Percentiles rank a stretch among this genome's conserved stretches.
Evolutionary conservation across 495 filamentous ascomycete species (phyloP).

Genomic region (Penicillium macrosclerotiorum): DNA sequence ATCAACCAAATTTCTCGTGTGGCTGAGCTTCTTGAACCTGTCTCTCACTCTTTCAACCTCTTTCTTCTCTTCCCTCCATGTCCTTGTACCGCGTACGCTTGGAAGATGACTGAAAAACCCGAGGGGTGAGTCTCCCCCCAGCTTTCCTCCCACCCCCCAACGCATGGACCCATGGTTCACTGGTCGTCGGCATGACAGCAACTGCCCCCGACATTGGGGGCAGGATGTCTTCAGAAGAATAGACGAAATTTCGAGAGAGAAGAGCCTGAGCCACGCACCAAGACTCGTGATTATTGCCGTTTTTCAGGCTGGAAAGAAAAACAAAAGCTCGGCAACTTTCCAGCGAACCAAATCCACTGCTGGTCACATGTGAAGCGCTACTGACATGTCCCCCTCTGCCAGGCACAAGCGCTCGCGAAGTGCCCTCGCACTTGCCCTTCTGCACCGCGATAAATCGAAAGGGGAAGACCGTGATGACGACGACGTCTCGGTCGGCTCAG

Average conservation of each 20-base stretch:
- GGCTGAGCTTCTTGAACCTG: too few relatives aligned
- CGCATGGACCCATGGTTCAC: conserved; percentile 20
- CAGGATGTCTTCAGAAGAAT: too few relatives aligned
- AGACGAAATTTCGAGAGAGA: too few relatives aligned
- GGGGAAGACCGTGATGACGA: conserved; percentile 32
- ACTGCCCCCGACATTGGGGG: too few relatives aligned
- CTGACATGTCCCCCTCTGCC: conserved; percentile 23
- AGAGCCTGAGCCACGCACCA: too few relatives aligned
- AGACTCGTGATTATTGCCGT: too few relatives aligned
- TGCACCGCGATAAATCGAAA: conserved; percentile 51
- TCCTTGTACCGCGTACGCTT: not conserved
- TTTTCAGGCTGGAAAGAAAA: too few relatives aligned
- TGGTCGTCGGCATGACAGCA: conserved; percentile 6
- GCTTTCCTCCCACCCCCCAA: not conserved
- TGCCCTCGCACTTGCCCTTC: conserved; percentile 48
- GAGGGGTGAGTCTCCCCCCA: conserved; percentile 23
- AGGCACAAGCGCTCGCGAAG: conserved; percentile 58
- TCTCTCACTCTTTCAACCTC: not conserved
- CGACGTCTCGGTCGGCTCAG: conserved; percentile 28
- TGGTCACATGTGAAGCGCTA: conserved; percentile 17
- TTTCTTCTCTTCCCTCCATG: not conserved
- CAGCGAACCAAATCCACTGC: conserved; percentile 2
- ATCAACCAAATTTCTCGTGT: conserved; percentile 4
- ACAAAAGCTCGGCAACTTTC: too few relatives aligned
- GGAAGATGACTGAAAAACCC: conserved; percentile 26